Conservation (phyloP, 768 basidiomycete genomes). For the Phallus indusiatus region DNA sequence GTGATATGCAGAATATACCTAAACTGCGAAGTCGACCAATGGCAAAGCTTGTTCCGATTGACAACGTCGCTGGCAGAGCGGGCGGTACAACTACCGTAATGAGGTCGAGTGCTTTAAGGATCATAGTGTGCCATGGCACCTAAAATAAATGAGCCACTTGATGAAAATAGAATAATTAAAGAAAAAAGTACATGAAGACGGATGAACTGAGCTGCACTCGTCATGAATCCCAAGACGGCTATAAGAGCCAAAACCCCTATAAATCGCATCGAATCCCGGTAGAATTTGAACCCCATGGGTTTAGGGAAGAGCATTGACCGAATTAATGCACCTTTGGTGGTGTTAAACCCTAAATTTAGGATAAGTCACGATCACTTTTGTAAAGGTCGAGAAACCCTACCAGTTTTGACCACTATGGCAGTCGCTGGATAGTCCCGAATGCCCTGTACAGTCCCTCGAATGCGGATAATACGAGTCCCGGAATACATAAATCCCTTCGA, state of each 20-base stretch:
- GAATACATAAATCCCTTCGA: slow-evolving; percentile 81
- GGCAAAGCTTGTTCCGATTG: slow-evolving; percentile 95
- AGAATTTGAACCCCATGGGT: slow-evolving; percentile 98
- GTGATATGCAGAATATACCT: slow-evolving; percentile 94
- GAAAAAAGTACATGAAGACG: slow-evolving; percentile 62
- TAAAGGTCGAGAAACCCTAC: slow-evolving; percentile 27
- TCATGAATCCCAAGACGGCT: slow-evolving; percentile 83
- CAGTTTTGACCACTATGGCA: slow-evolving; percentile 80
- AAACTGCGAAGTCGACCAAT: slow-evolving; percentile 76
- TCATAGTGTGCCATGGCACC: slow-evolving; percentile 85
- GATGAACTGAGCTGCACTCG: slow-evolving; percentile 87
- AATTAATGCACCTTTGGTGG: slow-evolving; percentile 92
- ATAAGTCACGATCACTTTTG: neutral
- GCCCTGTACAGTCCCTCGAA: slow-evolving; percentile 55
- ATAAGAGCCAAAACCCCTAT: slow-evolving; percentile 88
- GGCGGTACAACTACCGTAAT: slow-evolving; percentile 98
- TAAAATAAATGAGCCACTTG: slow-evolving; percentile 20
- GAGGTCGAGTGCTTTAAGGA: slow-evolving; percentile 86
- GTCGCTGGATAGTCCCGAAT: slow-evolving; percentile 52
- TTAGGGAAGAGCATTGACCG: slow-evolving; percentile 98
- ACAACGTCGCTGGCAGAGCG: slow-evolving; percentile 91
- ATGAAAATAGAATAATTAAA: slow-evolving; percentile 1
- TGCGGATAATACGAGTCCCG: slow-evolving; percentile 84
- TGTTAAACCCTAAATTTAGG: slow-evolving; percentile 64
- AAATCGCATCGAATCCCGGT: slow-evolving; percentile 84